These are phyloP conservation scores for Diaporthe batatas DNA, from an alignment of 2,329 filamentous ascomycete genomes.

Conservation along the genomic window DNA sequence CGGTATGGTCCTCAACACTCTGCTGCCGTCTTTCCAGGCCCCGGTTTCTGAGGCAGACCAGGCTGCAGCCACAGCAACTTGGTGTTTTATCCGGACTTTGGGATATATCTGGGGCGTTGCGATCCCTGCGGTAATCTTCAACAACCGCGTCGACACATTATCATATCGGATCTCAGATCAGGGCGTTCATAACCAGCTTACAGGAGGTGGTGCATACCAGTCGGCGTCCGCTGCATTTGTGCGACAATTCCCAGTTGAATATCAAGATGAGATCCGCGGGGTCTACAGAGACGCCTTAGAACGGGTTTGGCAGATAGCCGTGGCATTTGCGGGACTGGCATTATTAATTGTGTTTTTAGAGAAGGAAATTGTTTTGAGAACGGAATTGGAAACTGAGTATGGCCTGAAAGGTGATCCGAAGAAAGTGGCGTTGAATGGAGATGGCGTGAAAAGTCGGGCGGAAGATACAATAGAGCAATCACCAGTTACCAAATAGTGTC, in stretches of 20 bases:
- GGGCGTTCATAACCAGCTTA: slow-evolving; percentile 40
- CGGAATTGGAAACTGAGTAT: slow-evolving; percentile 38
- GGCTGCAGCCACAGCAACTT: slow-evolving; percentile 54
- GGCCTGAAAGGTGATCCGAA: background rate
- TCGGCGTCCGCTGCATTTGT: slow-evolving; percentile 47
- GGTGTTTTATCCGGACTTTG: slow-evolving; percentile 59
- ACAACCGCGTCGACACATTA: slow-evolving; percentile 44
- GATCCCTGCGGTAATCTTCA: slow-evolving; percentile 59
- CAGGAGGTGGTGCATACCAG: slow-evolving; percentile 48
- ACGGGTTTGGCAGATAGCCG: slow-evolving; percentile 19
- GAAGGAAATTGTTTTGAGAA: slow-evolving; percentile 29
- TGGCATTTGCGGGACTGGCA: slow-evolving; percentile 26
- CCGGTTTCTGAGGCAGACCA: slow-evolving; percentile 52
- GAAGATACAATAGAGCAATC: too few species aligned
- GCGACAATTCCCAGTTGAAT: slow-evolving; percentile 42
- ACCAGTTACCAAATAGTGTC: too few species aligned
- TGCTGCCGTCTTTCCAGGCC: slow-evolving; percentile 60
- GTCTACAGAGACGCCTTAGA: slow-evolving; percentile 41
- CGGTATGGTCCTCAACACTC: slow-evolving; percentile 58
- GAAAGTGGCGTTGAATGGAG: too few species aligned
- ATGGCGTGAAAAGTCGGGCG: too few species aligned
- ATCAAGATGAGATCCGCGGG: slow-evolving; percentile 44
- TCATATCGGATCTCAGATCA: slow-evolving; percentile 43
- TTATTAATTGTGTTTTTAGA: slow-evolving; percentile 32
- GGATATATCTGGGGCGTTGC: slow-evolving; percentile 61